A percentile compares a stretch with the other conserved stretches of the same genome.
phyloP scores from a whole-genome alignment of 2,329 filamentous ascomycete genomes.

The Verticillium dahliae region DNA sequence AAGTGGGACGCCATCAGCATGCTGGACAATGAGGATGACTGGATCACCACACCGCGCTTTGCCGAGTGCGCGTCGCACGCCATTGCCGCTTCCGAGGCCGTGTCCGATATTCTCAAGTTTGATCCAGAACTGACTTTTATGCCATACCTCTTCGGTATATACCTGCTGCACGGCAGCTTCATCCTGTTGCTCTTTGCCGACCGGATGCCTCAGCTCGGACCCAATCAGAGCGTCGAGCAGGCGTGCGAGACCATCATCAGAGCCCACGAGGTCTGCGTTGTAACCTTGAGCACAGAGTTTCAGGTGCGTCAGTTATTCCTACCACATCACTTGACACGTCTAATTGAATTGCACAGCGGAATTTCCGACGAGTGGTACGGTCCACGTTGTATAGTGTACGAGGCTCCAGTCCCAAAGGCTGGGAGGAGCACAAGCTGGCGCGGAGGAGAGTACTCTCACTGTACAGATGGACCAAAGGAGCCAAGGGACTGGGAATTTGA shows the following conservation, averaged over 20 bases:
- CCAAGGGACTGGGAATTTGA: conserved; percentile 25
- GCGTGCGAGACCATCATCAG: conserved; percentile 43
- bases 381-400: conserved; percentile 40
- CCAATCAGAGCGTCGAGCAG: conserved; percentile 36
- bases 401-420: conserved; percentile 29
- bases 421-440: conserved; percentile 33
- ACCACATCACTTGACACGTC: not conserved
- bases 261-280: conserved; percentile 43
- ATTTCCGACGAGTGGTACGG: conserved; percentile 46
- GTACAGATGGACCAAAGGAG: conserved; percentile 42
- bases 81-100: conserved; percentile 36
- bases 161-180: conserved; percentile 43
- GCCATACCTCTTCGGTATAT: conserved; percentile 46
- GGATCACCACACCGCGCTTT: conserved; percentile 39
- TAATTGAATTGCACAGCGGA: conserved; percentile 28
- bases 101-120: conserved; percentile 36
- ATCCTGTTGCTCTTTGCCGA: conserved; percentile 42
- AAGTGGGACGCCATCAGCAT: conserved; percentile 44
- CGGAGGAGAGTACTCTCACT: conserved; percentile 42
- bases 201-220: conserved; percentile 38
- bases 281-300: conserved; percentile 38
- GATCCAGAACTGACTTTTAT: conserved; percentile 45
- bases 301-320: conserved; percentile 25
- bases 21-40: conserved; percentile 41
- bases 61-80: conserved; percentile 38